Percentiles rank a stretch among this genome's conserved stretches.
Conservation (phyloP, 805 yeast species). For the Sugiyamaella mastotermitis region DNA sequence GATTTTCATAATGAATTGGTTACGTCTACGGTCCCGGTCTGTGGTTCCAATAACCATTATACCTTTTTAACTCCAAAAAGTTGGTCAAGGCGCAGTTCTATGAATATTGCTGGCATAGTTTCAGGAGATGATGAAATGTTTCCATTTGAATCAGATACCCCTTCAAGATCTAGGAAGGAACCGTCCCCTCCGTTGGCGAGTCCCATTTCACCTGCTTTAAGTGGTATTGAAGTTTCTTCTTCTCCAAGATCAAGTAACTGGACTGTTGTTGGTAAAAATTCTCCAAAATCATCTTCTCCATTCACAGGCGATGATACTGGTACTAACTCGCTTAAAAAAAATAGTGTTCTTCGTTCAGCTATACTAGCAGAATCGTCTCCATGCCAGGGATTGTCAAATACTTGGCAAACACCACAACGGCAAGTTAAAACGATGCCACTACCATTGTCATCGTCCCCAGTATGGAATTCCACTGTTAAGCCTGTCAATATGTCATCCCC, state of each 20-base stretch:
- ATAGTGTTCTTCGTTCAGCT: background rate
- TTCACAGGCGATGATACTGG: too few species aligned
- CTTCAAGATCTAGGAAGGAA: too few species aligned
- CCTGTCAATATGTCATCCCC: background rate
- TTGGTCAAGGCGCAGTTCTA: background rate
- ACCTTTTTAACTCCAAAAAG: conserved; percentile 5
- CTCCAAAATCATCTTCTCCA: background rate
- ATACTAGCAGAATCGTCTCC: background rate
- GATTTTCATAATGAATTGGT: conserved; percentile 25
- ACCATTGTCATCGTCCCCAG: too few species aligned
- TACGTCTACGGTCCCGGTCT: conserved; percentile 15
- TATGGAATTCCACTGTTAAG: too few species aligned
- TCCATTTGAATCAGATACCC: conserved; percentile 12
- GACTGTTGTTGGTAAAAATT: background rate
- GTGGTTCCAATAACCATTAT: conserved; percentile 9
- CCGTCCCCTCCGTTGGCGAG: background rate
- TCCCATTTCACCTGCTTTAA: background rate
- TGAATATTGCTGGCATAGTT: too few species aligned
- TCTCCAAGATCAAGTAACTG: background rate
- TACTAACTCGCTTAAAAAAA: too few species aligned
- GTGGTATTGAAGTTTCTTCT: background rate
- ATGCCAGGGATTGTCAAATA: background rate
- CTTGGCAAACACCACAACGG: too few species aligned
- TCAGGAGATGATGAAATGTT: conserved; percentile 9
- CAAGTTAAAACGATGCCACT: too few species aligned